Percentiles rank a stretch among this genome's conserved stretches.
These are phyloP conservation scores for Gypsophila paniculata DNA, from an alignment of 179 eudicot species.

Conservation along the genomic window DNA sequence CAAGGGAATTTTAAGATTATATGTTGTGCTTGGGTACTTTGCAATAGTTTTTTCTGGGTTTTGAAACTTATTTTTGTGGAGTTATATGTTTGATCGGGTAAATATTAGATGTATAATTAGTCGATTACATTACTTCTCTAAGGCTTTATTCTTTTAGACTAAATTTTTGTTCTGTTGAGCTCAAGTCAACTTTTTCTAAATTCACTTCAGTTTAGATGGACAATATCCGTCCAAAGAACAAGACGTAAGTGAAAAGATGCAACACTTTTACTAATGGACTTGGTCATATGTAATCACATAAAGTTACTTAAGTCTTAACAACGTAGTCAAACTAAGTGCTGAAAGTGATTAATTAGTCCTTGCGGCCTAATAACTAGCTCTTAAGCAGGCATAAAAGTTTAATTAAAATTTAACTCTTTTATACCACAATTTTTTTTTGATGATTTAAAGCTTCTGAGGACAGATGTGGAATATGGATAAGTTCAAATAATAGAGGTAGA, in stretches of 20 bases:
- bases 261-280: no score
- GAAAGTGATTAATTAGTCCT: neutral
- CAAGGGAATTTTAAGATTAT: neutral
- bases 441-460: constrained; percentile 1
- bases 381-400: no score
- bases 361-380: no score
- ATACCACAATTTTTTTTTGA: neutral
- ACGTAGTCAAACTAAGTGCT: neutral
- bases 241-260: no score
- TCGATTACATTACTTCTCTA: neutral
- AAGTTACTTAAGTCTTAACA: neutral
- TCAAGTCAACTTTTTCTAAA: no score
- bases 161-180: no score
- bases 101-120: no score
- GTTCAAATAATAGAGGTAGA: constrained; percentile 28
- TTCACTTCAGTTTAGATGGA: no score
- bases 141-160: no score
- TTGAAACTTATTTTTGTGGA: neutral
- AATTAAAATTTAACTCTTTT: no score
- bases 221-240: no score
- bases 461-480: constrained; percentile 22
- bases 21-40: neutral
- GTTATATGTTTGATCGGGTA: neutral
- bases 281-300: neutral
- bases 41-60: neutral